phyloP scores from a whole-genome alignment of 2,329 filamentous ascomycete species.

The Xylaria sp. region DNA sequence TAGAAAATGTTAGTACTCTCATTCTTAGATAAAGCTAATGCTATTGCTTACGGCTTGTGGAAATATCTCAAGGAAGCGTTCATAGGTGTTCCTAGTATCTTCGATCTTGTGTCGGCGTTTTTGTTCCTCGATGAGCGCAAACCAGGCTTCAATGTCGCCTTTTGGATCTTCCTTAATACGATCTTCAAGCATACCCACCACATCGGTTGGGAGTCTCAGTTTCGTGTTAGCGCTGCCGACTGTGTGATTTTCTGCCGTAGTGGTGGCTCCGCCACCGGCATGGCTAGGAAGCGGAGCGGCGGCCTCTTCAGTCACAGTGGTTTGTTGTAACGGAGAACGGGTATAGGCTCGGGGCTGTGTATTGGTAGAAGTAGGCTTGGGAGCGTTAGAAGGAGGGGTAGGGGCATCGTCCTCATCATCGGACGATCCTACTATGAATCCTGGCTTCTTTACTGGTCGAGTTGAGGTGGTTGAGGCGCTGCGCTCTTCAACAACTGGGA shows the following conservation, averaged over 20 bases:
- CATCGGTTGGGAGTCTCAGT: conserved; percentile 69
- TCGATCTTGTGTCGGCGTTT: conserved; percentile 84
- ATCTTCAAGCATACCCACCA: conserved; percentile 84
- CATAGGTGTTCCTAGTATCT: conserved; percentile 81
- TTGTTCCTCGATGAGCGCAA: conserved; percentile 86
- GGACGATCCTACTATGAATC: conserved; percentile 70
- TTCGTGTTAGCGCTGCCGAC: conserved; percentile 38
- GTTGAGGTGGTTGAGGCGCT: conserved; percentile 49
- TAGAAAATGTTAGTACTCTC: conserved; percentile 58
- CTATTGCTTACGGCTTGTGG: conserved; percentile 82
- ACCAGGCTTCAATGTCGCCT: conserved; percentile 92
- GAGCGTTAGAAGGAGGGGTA: conserved; percentile 35
- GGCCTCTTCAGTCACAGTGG: conserved; percentile 37
- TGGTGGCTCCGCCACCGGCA: conserved; percentile 31
- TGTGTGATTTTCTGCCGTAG: conserved; percentile 24
- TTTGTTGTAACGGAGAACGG: conserved; percentile 45
- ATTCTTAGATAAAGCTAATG: neutral
- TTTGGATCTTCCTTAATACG: conserved; percentile 92
- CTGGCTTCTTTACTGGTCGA: conserved; percentile 65
- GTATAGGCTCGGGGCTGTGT: conserved; percentile 38
- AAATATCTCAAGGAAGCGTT: conserved; percentile 88
- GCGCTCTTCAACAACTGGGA: conserved; percentile 48
- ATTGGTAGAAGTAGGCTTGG: conserved; percentile 45
- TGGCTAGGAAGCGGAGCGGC: conserved; percentile 31
- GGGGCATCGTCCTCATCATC: conserved; percentile 64